Conservation (phyloP, 179 eudicot species). For the Silene noctiflora region DNA sequence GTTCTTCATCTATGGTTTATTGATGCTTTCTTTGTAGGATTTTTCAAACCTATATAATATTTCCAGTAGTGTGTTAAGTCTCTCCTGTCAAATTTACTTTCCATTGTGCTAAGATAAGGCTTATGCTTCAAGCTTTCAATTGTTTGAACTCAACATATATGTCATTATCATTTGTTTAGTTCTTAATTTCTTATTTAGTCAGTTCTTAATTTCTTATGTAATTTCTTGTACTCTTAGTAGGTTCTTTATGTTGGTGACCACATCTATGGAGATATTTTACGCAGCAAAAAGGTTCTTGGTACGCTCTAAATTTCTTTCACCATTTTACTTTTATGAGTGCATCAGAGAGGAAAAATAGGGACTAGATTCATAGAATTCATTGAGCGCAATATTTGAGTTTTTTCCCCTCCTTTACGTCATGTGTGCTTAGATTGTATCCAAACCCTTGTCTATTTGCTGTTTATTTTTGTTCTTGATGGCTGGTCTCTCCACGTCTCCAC, state of each 20-base stretch:
- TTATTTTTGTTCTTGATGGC: neutral
- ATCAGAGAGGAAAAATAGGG: neutral
- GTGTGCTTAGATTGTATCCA: slow-evolving; percentile 4
- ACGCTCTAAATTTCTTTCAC: slow-evolving; percentile 15
- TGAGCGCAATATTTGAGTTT: neutral
- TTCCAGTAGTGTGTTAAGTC: neutral
- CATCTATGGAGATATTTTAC: slow-evolving; percentile 94
- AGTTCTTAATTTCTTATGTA: slow-evolving; percentile 17
- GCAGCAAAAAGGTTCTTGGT: slow-evolving; percentile 96
- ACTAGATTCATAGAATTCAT: neutral
- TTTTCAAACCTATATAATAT: neutral
- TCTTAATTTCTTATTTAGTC: neutral
- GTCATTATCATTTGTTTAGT: slow-evolving; percentile 1
- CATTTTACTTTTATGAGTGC: neutral
- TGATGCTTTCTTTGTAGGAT: neutral
- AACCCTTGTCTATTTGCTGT: neutral
- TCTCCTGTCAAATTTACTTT: neutral
- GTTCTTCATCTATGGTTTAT: neutral
- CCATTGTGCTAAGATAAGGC: neutral
- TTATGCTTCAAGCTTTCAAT: neutral
- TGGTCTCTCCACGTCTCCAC: neutral
- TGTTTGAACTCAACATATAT: neutral
- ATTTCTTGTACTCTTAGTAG: slow-evolving; percentile 38
- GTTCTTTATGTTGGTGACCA: slow-evolving; percentile 98
- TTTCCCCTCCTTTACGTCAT: neutral